Evolutionary conservation across 805 yeast species (phyloP).

Genomic region (Blastobotrys attinorum): DNA sequence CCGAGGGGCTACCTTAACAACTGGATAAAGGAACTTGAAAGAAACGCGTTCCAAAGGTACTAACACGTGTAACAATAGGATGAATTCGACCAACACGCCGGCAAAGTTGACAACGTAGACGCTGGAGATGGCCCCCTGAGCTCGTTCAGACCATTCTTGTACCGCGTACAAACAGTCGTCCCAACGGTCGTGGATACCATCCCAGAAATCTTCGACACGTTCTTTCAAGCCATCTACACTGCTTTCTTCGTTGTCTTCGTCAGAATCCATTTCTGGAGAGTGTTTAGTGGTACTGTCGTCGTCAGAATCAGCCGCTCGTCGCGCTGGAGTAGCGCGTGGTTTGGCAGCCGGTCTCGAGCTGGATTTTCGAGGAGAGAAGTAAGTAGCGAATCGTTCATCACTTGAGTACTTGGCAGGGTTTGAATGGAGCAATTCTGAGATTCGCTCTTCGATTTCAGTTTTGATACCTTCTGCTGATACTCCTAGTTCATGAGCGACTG

Average conservation of each 20-base stretch:
- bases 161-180: slow-evolving; percentile 11
- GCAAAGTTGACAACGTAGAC: slow-evolving; percentile 22
- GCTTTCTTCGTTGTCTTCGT: slow-evolving; percentile 11
- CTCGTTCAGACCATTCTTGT: slow-evolving; percentile 10
- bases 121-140: slow-evolving; percentile 23
- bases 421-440: slow-evolving; percentile 15
- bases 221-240: slow-evolving; percentile 15
- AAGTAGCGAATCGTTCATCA: slow-evolving; percentile 19
- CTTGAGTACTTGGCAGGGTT: slow-evolving; percentile 12
- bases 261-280: slow-evolving; percentile 10
- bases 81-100: slow-evolving; percentile 11
- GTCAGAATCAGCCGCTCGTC: background rate
- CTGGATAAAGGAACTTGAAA: background rate
- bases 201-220: slow-evolving; percentile 20
- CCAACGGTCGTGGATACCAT: slow-evolving; percentile 12
- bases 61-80: slow-evolving; percentile 8
- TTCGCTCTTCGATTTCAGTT: slow-evolving; percentile 24
- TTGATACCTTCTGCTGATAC: slow-evolving; percentile 26
- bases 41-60: slow-evolving; percentile 6
- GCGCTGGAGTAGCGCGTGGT: slow-evolving; percentile 10
- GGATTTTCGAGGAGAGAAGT: slow-evolving; percentile 9
- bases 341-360: slow-evolving; percentile 9
- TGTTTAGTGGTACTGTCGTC: slow-evolving; percentile 6
- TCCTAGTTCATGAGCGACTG: slow-evolving; percentile 31
- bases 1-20: background rate